Conservation (phyloP, 2,329 filamentous ascomycete species). For the Apiospora aurea region DNA sequence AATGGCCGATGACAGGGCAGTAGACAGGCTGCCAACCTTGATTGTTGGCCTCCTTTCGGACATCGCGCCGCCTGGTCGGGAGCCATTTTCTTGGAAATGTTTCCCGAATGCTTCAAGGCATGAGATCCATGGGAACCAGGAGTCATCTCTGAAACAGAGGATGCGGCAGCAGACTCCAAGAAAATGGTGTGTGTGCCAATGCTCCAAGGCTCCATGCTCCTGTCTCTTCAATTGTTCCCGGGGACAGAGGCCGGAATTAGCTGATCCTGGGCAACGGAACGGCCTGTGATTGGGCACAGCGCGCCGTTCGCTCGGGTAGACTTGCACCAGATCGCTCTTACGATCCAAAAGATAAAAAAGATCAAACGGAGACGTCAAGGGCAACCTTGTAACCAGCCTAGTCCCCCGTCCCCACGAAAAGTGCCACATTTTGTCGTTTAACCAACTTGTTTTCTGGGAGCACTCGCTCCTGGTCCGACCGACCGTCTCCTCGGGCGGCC, state of each 20-base stretch:
- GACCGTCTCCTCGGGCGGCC: background rate
- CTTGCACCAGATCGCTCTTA: slow-evolving; percentile 3
- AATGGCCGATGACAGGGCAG: background rate
- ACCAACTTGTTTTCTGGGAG: background rate
- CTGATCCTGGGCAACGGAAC: background rate
- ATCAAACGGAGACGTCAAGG: slow-evolving; percentile 17
- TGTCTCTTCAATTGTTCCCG: background rate
- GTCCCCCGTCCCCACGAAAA: background rate
- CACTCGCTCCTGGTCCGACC: background rate
- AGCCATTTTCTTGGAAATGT: slow-evolving; percentile 12
- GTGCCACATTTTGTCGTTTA: slow-evolving; percentile 10
- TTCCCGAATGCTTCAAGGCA: slow-evolving; percentile 18
- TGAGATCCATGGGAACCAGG: slow-evolving; percentile 19
- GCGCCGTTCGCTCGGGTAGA: background rate
- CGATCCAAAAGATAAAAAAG: background rate
- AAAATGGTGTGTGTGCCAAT: background rate
- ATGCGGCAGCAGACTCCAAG: background rate
- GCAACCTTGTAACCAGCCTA: background rate
- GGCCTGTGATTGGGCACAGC: background rate
- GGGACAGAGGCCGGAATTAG: background rate
- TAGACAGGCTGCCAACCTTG: background rate
- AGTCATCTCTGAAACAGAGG: background rate
- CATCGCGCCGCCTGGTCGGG: background rate
- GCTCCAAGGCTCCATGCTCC: background rate
- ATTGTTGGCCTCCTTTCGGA: background rate